phyloP scores from a whole-genome alignment of 768 basidiomycete genomes.

The Suillus americanus region DNA sequence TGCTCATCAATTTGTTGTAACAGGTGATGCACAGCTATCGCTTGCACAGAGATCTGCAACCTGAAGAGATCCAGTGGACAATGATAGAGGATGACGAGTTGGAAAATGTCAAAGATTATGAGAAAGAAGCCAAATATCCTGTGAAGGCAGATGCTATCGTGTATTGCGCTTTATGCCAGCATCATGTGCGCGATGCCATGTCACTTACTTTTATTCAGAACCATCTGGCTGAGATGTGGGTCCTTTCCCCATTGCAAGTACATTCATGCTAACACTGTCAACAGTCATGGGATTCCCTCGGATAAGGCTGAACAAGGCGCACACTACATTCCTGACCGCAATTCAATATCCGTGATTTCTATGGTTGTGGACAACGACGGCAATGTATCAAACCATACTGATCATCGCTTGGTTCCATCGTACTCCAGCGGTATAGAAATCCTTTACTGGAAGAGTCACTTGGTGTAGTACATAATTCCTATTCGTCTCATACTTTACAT shows the following conservation, averaged over 20 bases:
- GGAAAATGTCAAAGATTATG: not conserved
- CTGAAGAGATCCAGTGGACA: not conserved
- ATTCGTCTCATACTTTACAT: not conserved
- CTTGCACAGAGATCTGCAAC: not conserved
- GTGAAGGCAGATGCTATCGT: not conserved
- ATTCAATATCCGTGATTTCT: not conserved
- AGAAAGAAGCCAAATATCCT: not conserved
- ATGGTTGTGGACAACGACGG: not conserved
- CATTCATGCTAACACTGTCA: not conserved
- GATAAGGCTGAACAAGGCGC: not conserved
- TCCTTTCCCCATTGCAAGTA: not conserved
- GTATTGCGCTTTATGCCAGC: slow-evolving; percentile 2
- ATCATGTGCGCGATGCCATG: not conserved
- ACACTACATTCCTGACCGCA: not conserved
- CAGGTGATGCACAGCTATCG: slow-evolving; percentile 1
- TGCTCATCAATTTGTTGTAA: not conserved
- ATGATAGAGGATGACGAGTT: not conserved
- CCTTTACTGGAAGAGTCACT: not conserved
- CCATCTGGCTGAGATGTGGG: not conserved
- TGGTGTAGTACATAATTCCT: not conserved
- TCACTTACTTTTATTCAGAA: not conserved
- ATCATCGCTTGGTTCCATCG: not conserved
- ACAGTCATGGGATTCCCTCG: not conserved
- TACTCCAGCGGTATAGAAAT: slow-evolving; percentile 1
- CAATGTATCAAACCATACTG: not conserved